A percentile compares a stretch with the other conserved stretches of the same genome.
These are phyloP conservation scores for Rhodotorula sp. DNA, from an alignment of 1,284 basidiomycete genomes.

Conservation along the genomic window DNA sequence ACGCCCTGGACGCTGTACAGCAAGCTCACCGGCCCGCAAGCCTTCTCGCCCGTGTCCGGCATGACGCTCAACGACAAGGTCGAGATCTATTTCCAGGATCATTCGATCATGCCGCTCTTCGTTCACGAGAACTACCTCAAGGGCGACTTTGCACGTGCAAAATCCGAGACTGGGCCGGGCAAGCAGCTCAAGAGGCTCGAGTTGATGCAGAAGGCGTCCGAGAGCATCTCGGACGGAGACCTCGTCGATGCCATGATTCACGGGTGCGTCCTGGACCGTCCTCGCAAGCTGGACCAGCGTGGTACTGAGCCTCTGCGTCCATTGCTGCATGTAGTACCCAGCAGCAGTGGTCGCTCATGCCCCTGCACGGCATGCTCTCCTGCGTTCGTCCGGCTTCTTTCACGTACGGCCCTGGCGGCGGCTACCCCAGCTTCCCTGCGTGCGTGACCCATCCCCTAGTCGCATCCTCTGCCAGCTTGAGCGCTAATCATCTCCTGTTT, in stretches of 20 bases:
- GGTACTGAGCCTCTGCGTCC: not conserved
- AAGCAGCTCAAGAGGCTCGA: constrained; percentile 71
- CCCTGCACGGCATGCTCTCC: constrained; percentile 85
- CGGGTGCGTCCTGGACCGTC: constrained; percentile 59
- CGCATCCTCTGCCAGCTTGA: constrained; percentile 4
- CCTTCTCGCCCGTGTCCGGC: constrained; percentile 77
- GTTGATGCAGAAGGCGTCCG: constrained; percentile 68
- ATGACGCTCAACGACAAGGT: constrained; percentile 88
- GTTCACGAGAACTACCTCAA: constrained; percentile 93
- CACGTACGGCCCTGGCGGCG: constrained; percentile 66
- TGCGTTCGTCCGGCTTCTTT: constrained; percentile 79
- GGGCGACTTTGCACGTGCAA: constrained; percentile 66
- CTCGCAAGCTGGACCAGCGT: not conserved
- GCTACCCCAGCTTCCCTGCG: constrained; percentile 66
- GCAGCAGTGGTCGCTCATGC: constrained; percentile 95
- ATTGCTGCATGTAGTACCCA: constrained; percentile 63
- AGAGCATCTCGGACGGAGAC: constrained; percentile 91
- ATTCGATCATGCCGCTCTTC: constrained; percentile 88
- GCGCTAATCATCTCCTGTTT: not conserved
- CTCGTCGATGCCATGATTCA: constrained; percentile 93
- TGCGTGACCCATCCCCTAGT: constrained; percentile 52
- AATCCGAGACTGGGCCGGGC: constrained; percentile 53
- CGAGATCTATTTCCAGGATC: constrained; percentile 95
- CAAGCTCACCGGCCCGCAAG: constrained; percentile 82
- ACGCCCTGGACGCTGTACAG: constrained; percentile 84